Evolutionary conservation across 78 protist genomes (phyloP).

Genomic region (slime mould (Dictyostelium discoideum)): dicty_2.7 NC_007088.5:7348001-7348500

Average conservation of each 20-base stretch:
- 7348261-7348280: neutral
- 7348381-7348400: neutral
- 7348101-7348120: neutral
- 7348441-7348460: too few species aligned
- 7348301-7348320: neutral
- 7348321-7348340: too few species aligned
- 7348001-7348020: constrained; percentile 89
- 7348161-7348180: neutral
- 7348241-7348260: neutral
- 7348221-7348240: neutral
- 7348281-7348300: neutral
- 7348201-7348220: neutral
- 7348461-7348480: too few species aligned
- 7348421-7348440: neutral
- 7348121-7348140: neutral
- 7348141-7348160: neutral
- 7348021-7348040: constrained; percentile 88
- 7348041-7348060: neutral
- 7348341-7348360: too few species aligned
- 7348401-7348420: too few species aligned
- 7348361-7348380: too few species aligned
- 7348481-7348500: neutral
- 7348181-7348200: constrained; percentile 22
- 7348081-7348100: neutral
- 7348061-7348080: neutral